Conservation (phyloP, 1,139 yeast species). For the Waltiozyma solani region DNA sequence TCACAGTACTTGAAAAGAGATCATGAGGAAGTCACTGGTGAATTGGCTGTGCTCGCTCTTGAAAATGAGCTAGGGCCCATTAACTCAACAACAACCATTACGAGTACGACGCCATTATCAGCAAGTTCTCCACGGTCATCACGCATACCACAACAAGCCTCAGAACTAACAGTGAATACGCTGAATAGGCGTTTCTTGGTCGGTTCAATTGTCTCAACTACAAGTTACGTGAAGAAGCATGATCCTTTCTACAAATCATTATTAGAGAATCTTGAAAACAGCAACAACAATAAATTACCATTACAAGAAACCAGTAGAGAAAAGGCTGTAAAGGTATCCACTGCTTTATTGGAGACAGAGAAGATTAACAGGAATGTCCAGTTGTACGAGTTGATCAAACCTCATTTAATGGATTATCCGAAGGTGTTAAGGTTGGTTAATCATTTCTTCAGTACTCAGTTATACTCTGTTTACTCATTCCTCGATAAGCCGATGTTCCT, state of each 20-base stretch:
- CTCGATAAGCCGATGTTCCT: slow-evolving; percentile 4
- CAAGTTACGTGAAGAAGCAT: slow-evolving; percentile 2
- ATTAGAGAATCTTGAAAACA: slow-evolving; percentile 1
- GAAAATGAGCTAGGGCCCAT: too few species aligned
- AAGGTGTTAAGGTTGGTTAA: slow-evolving; percentile 6
- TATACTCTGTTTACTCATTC: slow-evolving; percentile 2
- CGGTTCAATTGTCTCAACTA: slow-evolving; percentile 5
- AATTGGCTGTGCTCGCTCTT: too few species aligned
- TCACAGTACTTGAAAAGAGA: not conserved
- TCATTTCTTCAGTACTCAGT: slow-evolving; percentile 5
- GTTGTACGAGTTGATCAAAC: slow-evolving; percentile 3
- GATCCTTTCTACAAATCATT: slow-evolving; percentile 3
- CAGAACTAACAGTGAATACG: slow-evolving; percentile 2
- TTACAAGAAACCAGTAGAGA: not conserved
- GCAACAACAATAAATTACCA: not conserved
- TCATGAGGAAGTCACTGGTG: not conserved
- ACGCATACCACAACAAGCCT: not conserved
- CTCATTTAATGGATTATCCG: slow-evolving; percentile 3
- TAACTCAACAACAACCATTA: too few species aligned
- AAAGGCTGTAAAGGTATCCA: not conserved
- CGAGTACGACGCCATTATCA: not conserved
- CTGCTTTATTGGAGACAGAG: slow-evolving; percentile 2
- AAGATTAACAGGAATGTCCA: not conserved
- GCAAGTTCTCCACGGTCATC: not conserved
- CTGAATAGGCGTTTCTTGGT: slow-evolving; percentile 1